Percentiles rank a stretch among this genome's conserved stretches.
phyloP scores from a whole-genome alignment of 139 green algal species.

The Spirogloea muscicola region DNA sequence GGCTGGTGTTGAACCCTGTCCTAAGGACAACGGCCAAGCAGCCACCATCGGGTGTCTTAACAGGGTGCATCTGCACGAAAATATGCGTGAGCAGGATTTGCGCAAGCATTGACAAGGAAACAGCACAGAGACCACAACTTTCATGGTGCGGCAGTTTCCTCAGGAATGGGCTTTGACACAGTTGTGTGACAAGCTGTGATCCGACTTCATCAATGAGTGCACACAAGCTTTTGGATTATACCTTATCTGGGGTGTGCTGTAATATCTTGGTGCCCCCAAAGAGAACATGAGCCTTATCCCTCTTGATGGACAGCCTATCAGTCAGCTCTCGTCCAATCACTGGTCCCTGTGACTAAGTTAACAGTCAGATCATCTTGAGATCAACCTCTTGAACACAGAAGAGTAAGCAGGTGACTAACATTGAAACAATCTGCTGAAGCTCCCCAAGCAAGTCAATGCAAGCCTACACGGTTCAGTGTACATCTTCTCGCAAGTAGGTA shows the following conservation, averaged over 20 bases:
- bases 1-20: constrained; percentile 93
- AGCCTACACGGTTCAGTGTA: too few relatives aligned
- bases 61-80: constrained; percentile 24
- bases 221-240: too few relatives aligned
- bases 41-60: constrained; percentile 69
- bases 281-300: constrained; percentile 80
- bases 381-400: not conserved
- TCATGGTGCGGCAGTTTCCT: not conserved
- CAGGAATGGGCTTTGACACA: not conserved
- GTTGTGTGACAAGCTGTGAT: not conserved
- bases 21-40: constrained; percentile 88
- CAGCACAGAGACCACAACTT: too few relatives aligned
- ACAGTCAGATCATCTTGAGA: too few relatives aligned
- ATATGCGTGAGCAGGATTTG: not conserved
- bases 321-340: constrained; percentile 16
- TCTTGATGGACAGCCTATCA: constrained; percentile 64
- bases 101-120: too few relatives aligned
- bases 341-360: constrained; percentile 21
- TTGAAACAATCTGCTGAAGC: not conserved
- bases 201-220: too few relatives aligned
- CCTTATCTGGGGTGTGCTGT: constrained; percentile 55
- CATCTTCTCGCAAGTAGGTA: too few relatives aligned
- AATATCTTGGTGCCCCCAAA: constrained; percentile 93
- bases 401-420: not conserved
- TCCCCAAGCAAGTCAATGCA: not conserved